Base-by-base conservation (phyloP, 2,329 filamentous ascomycete genomes). In the Aschersonia sp. region DNA sequence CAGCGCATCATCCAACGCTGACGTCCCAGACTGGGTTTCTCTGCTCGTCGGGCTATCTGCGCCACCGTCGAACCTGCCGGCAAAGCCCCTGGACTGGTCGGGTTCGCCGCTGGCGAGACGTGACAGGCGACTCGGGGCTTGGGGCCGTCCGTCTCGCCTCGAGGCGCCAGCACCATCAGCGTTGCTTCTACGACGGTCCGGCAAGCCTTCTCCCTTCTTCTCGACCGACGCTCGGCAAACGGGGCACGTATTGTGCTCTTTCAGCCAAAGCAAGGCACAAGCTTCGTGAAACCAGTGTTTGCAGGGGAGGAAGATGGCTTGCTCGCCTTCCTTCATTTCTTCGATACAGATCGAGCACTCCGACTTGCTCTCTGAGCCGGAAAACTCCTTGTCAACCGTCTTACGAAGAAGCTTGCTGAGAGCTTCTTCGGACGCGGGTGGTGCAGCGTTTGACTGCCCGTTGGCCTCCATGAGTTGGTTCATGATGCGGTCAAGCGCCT, bases 311-410 rank as follows among this genome's bases (percentile, higher is more conserved):
- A 82, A 74, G 0, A 84, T 77, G 5, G 90, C 86, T 59, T 85
- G 79, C 32, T 85, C 80, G 9, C 80, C 84, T 37, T 84, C 59
- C 30, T 77, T 73, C 51, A 94, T 82, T 31, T 85, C 77, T 48
- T 95, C 88, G 70, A 97, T 94, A 65, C 92, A 98, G 49, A 98
- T 95, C 37, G 86, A 89, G 62, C 92, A 98, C 59, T 95, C 89
- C 41, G 80, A 83, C 49, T 83, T 85, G 6, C 74, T 76, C 47
- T 79, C 76, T 0, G 68, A 60, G 1, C 71, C 74, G 5, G 94
- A 69, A 75, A 94, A 82, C 41, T 81, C 74, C 49, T 75, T 68
- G 45, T 86, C 77, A 2, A 92, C 70, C 42, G 76, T 76, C 54
- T 81, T 83, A 55, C 82, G 83, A 7, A 86, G 78, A 5, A 98